A percentile compares a stretch with the other conserved stretches of the same genome.
Evolutionary conservation across 2,329 filamentous ascomycete genomes (phyloP).

Genomic region (Calonectria pseudoturangicola): DNA sequence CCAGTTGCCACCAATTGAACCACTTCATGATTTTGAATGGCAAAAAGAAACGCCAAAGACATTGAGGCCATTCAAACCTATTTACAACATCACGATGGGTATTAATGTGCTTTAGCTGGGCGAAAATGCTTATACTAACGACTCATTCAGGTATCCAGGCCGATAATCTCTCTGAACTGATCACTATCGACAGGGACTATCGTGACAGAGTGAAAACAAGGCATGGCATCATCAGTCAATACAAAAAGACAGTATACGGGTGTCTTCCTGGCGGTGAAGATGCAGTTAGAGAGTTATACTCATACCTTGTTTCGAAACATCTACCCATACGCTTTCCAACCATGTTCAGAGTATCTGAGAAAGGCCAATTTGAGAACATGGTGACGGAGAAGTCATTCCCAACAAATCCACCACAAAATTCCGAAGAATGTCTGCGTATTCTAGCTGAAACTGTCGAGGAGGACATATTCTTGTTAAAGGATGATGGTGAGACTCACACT

Average conservation of each 20-base stretch:
- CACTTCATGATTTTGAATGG: not conserved
- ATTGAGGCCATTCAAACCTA: not conserved
- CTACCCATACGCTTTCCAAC: slow-evolving; percentile 14
- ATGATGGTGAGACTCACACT: not conserved
- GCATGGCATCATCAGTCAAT: not conserved
- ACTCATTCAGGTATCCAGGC: not conserved
- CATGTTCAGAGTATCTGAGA: not conserved
- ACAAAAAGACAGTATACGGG: slow-evolving; percentile 1
- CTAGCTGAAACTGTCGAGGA: slow-evolving; percentile 15
- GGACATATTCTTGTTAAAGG: slow-evolving; percentile 13
- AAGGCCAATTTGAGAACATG: not conserved
- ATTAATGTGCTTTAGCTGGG: not conserved
- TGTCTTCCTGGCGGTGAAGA: slow-evolving; percentile 9
- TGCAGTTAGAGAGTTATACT: slow-evolving; percentile 13
- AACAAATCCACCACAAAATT: not conserved
- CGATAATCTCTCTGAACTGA: slow-evolving; percentile 9
- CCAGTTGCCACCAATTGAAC: not conserved
- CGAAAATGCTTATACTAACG: not conserved
- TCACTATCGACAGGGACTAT: slow-evolving; percentile 13
- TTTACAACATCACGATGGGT: slow-evolving; percentile 6
- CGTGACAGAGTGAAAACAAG: not conserved
- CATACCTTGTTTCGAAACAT: not conserved
- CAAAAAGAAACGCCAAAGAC: not conserved
- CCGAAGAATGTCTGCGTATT: not conserved
- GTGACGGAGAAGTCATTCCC: not conserved